A percentile compares a stretch with the other conserved stretches of the same genome.
Conservation (phyloP, 129 eudicot genomes). For the Flaveria sonorensis region DNA sequence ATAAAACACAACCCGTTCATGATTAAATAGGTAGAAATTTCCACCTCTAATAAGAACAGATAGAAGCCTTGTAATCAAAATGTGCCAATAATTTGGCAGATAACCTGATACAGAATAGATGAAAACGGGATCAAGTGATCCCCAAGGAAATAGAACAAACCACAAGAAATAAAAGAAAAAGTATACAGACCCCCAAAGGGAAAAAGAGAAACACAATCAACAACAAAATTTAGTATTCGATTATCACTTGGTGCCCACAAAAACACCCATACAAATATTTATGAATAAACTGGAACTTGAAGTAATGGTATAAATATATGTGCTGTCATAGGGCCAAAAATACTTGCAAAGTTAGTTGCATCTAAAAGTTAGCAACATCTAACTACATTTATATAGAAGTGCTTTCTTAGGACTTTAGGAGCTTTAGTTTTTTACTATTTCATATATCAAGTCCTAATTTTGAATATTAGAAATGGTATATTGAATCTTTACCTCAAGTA, state of each 20-base stretch:
- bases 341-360: slow-evolving; percentile 4
- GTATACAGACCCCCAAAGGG: background rate
- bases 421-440: background rate
- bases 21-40: background rate
- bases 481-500: slow-evolving; percentile 71
- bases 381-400: background rate
- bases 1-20: background rate
- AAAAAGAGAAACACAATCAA: background rate
- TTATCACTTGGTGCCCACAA: slow-evolving; percentile 9
- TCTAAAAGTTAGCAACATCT: slow-evolving; percentile 4
- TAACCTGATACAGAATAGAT: background rate
- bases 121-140: background rate
- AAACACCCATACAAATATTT: background rate
- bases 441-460: background rate
- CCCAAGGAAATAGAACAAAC: background rate
- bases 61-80: slow-evolving; percentile 9
- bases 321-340: background rate
- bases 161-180: background rate
- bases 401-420: background rate
- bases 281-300: background rate
- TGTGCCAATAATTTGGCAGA: background rate
- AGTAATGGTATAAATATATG: background rate
- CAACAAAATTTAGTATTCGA: background rate
- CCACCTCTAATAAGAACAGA: slow-evolving; percentile 4
- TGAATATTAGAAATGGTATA: background rate